These are phyloP conservation scores for Rickenella mellea DNA, from an alignment of 768 basidiomycete genomes.

Conservation along the genomic window DNA sequence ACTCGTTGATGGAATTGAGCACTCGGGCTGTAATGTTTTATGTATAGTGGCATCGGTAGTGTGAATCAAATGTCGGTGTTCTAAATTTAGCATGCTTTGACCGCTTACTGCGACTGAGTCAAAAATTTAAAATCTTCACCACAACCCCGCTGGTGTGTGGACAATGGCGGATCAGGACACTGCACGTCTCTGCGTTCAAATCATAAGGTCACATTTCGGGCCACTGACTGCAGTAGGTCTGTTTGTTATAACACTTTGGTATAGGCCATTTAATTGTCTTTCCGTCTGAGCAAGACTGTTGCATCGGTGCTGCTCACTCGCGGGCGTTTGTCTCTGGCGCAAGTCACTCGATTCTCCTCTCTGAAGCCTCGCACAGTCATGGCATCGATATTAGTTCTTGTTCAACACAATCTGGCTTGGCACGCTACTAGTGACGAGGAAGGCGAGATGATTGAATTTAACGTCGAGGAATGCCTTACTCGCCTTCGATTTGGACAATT, in stretches of 20 bases:
- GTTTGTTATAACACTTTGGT: background rate
- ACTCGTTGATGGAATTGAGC: too few species aligned
- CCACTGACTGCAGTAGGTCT: conserved; percentile 50
- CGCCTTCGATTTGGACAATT: conserved; percentile 79
- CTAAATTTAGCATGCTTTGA: too few species aligned
- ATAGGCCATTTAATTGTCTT: background rate
- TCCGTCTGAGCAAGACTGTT: conserved; percentile 44
- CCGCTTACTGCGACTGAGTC: too few species aligned
- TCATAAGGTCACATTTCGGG: conserved; percentile 59
- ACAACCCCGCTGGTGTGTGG: too few species aligned
- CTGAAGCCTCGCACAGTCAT: conserved; percentile 61
- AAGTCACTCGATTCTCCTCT: conserved; percentile 59
- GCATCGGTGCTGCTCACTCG: conserved; percentile 66
- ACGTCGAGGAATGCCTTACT: conserved; percentile 73
- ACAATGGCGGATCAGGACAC: conserved; percentile 60
- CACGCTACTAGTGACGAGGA: conserved; percentile 66
- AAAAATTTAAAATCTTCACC: too few species aligned
- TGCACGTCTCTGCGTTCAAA: conserved; percentile 48
- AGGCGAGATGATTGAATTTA: conserved; percentile 72
- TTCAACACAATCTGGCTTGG: conserved; percentile 92
- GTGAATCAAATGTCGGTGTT: too few species aligned
- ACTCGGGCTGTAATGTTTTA: too few species aligned
- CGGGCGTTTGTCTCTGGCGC: conserved; percentile 67
- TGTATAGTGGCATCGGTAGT: too few species aligned
- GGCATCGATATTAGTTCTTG: conserved; percentile 63